Base-by-base conservation (phyloP, 331 rosid species). In the Pyrus hybrid region DNA sequence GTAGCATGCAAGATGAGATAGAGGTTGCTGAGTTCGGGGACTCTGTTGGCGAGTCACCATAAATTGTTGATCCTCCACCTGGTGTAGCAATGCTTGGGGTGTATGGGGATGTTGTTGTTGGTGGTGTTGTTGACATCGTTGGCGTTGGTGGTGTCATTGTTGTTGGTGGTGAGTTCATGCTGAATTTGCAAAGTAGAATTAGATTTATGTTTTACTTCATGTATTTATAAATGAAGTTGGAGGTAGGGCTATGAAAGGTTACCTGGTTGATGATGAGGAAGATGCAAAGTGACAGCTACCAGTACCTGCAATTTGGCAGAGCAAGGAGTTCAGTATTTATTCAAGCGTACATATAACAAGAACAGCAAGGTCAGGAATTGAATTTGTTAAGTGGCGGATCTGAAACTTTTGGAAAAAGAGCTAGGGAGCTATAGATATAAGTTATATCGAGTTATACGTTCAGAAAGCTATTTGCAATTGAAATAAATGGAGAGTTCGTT, bases 231-330 rank as follows among this genome's bases (percentile, higher is more conserved):
- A 61, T 77, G 51, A 74, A 33, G 72, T 18, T 69, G 69, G 57
- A 70, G 65, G 13, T 70, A 22, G 57, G 76, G 80, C 18, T 49
- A 74, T 30, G 77, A 74, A 49, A 58, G 72, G 57, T 86, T 77
- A 91, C 98, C 93, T 87, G 75, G 81, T 30, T 70, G 89, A n/a
- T 73, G 89, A 3, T 80, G 71, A 49, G 67, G 93, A 21, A 32
- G 93, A 85, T 76, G 89, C 41, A 56, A 22, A 94, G 76, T 16
- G 88, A 76, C 99, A 94, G 73, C 53, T 87, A 26, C 96, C 96
- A 32, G 3, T 84, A 80, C 97, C 99, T 94, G 91, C 79, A 73
- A 72, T 41, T 56, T 13, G 26, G 18, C 72, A 78, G 69, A 76
- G 73, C 32, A 45, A 76, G 75, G 57, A 32, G 18, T 61, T 79